Base-by-base conservation (phyloP, 768 basidiomycete species). In the Mycena chlorophos region DNA sequence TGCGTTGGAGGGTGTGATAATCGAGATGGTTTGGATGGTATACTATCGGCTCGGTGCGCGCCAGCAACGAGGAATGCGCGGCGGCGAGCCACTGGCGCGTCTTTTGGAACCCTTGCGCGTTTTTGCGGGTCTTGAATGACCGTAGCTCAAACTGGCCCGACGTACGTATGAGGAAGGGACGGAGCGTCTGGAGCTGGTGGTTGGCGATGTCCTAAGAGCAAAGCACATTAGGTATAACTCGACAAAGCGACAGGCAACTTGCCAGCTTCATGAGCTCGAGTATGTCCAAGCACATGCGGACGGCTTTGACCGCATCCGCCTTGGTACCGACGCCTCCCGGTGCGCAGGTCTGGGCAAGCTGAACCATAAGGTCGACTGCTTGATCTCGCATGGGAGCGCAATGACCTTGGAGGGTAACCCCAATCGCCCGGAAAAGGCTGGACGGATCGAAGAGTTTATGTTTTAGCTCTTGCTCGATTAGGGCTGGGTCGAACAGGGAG, bases 221-320 rank as follows among this genome's bases (percentile, higher is more conserved):
- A 37, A 37, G 34, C 59, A 47, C 52, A 59, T 49, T 20, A 57
- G 60, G 37, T 57, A 49, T 45, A 62, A 47, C 58, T 43, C 38
- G 25, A 25, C 26, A 53, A 19, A 20, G 31, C 60, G 29, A 57
- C 28, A 42, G 20, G 43, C 39, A n/a, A 82, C 90, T 66, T 66
- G 91, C 94, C 65, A 97, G 79, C 78, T 95, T 95, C 94, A 97
- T 96, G 56, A 95, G 81, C 73, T 96, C 94, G 34, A 95, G 76
- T 58, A 96, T 86, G 67, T 95, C 93, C 68, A 94, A 83, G 74
- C 91, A 92, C 79, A 87, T 79, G 57, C 88, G 77, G 55, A 95
- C 79, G 6, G 91, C 90, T 54, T 75, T 79, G 45, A 92, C 83
- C 8, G 88, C 86, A 60, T 87, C 84, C 52, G 78, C 74, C 55